A percentile compares a stretch with the other conserved stretches of the same genome.
These are phyloP conservation scores for Tillandsia fasciculata DNA, from an alignment of 176 grass and related monocot genomes.

Conservation along the genomic window DNA sequence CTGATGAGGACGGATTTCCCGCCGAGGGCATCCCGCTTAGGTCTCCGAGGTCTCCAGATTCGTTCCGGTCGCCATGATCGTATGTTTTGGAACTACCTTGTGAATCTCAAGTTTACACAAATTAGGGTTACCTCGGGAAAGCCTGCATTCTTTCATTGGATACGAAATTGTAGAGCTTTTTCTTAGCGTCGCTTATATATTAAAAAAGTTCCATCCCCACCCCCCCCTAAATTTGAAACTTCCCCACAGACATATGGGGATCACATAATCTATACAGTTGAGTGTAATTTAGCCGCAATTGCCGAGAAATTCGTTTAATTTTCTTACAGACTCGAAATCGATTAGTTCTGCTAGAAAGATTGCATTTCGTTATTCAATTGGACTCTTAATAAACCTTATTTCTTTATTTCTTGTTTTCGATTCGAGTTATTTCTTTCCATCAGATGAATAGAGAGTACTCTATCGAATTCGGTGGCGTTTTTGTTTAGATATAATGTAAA, in stretches of 20 bases:
- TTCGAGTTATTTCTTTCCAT: too few species aligned
- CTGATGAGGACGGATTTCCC: slow-evolving; percentile 41
- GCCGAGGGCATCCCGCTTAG: slow-evolving; percentile 68
- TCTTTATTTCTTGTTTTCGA: too few species aligned
- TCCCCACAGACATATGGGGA: slow-evolving; percentile 27
- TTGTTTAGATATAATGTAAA: too few species aligned
- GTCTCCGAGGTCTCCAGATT: slow-evolving; percentile 50
- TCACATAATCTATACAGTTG: slow-evolving; percentile 34
- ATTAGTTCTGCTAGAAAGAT: not conserved
- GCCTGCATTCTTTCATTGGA: slow-evolving; percentile 37
- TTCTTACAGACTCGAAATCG: not conserved
- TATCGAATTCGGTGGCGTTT: too few species aligned
- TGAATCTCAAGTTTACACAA: not conserved
- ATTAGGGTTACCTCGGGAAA: slow-evolving; percentile 17
- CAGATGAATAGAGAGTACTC: too few species aligned
- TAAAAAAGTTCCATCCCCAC: slow-evolving; percentile 9
- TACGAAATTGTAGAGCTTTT: slow-evolving; percentile 42
- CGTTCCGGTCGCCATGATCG: slow-evolving; percentile 30
- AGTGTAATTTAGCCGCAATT: slow-evolving; percentile 30
- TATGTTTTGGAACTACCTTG: not conserved
- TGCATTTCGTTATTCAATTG: not conserved
- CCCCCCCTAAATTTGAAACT: slow-evolving; percentile 34
- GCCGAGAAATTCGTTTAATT: slow-evolving; percentile 17
- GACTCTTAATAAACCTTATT: too few species aligned
- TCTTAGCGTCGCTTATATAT: slow-evolving; percentile 31